A percentile compares a stretch with the other conserved stretches of the same genome.
These are phyloP conservation scores for Trametes versicolor DNA, from an alignment of 1,284 basidiomycete genomes.

Conservation along the genomic window DNA sequence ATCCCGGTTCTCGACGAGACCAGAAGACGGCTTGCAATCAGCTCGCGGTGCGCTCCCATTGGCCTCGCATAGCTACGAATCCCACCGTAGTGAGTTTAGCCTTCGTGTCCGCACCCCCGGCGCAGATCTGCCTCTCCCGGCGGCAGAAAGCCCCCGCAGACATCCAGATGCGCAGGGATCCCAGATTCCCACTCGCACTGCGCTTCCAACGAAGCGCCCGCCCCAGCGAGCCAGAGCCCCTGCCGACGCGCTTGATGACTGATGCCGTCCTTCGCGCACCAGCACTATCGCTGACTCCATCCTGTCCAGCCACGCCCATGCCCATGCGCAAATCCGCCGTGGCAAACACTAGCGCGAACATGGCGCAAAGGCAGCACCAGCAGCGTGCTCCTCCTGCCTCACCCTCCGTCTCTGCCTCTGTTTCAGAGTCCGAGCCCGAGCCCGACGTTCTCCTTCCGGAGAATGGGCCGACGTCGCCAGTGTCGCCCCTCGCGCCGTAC, in stretches of 20 bases:
- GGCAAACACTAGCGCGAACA: neutral
- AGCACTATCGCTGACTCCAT: neutral
- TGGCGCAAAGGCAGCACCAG: neutral
- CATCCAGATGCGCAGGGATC: slow-evolving; percentile 9
- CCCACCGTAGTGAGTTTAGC: slow-evolving; percentile 37
- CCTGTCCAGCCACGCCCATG: slow-evolving; percentile 4
- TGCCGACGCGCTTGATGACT: slow-evolving; percentile 22
- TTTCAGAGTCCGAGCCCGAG: slow-evolving; percentile 2
- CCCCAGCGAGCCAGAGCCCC: neutral
- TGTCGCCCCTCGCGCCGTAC: slow-evolving; percentile 62
- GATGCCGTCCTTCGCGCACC: slow-evolving; percentile 14
- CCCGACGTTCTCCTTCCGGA: slow-evolving; percentile 4
- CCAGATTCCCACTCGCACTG: neutral
- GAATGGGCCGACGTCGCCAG: slow-evolving; percentile 56
- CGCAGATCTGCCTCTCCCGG: slow-evolving; percentile 17
- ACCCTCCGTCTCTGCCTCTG: neutral
- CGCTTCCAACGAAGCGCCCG: neutral
- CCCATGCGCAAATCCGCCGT: neutral
- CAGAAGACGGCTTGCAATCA: slow-evolving; percentile 13
- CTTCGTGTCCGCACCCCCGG: slow-evolving; percentile 27
- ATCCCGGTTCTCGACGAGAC: slow-evolving; percentile 29
- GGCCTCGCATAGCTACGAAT: slow-evolving; percentile 17
- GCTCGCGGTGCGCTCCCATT: slow-evolving; percentile 19
- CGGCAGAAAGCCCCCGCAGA: slow-evolving; percentile 16
- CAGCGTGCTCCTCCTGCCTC: neutral